These are phyloP conservation scores for Rhizomucor miehei DNA, from an alignment of 371 early-diverging fungal genomes.

Conservation along the genomic window DNA sequence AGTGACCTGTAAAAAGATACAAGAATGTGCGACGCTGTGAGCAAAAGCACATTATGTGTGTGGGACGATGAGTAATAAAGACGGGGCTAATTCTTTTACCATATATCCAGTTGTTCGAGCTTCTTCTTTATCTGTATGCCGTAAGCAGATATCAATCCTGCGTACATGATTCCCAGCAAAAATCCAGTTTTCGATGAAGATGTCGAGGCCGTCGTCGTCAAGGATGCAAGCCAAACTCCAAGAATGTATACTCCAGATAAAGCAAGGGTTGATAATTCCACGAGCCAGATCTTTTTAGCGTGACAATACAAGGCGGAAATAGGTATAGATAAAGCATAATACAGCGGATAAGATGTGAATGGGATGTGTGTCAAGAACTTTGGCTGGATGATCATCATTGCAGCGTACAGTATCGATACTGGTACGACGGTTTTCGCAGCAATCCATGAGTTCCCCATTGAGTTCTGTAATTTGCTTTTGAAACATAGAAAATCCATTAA, in stretches of 20 bases:
- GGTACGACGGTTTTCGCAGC: background rate
- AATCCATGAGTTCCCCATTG: background rate
- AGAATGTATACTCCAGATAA: slow-evolving; percentile 1
- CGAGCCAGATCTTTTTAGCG: background rate
- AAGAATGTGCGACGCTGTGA: background rate
- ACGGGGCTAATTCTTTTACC: no score
- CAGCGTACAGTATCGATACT: background rate
- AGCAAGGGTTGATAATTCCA: background rate
- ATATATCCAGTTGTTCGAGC: background rate
- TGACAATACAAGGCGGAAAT: background rate
- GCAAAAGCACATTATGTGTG: background rate
- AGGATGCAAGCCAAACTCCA: slow-evolving; percentile 5
- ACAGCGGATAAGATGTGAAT: slow-evolving; percentile 1
- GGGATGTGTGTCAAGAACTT: slow-evolving; percentile 11
- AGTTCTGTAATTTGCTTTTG: background rate
- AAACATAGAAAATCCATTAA: no score
- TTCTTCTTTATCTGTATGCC: slow-evolving; percentile 1
- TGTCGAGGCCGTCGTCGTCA: slow-evolving; percentile 2
- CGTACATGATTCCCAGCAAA: slow-evolving; percentile 3
- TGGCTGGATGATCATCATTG: slow-evolving; percentile 5
- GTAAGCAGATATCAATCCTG: slow-evolving; percentile 3
- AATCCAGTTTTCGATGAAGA: background rate
- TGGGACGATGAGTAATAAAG: no score
- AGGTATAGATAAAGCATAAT: slow-evolving; percentile 8
- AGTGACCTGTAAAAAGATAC: slow-evolving; percentile 4